Evolutionary conservation across 2,329 filamentous ascomycete genomes (phyloP).

Genomic region (Thelonectria discophora): DNA sequence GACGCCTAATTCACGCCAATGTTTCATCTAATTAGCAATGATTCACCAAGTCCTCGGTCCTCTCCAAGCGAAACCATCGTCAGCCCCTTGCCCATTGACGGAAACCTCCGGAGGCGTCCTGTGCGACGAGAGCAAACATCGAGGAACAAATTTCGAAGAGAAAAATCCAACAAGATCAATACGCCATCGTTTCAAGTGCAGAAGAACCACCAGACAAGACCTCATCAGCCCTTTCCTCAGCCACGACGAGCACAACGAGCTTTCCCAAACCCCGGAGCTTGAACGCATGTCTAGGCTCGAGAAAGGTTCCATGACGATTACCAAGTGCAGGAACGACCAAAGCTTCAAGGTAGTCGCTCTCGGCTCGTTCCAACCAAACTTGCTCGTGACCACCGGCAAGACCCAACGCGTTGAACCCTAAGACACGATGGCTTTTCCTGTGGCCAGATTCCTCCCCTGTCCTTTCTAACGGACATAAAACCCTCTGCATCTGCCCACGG

Average conservation of each 20-base stretch:
- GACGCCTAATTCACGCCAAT: background rate
- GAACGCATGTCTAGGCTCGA: conserved; percentile 14
- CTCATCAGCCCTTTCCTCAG: conserved; percentile 41
- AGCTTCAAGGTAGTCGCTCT: conserved; percentile 11
- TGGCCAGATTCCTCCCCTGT: background rate
- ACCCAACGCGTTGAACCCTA: conserved; percentile 1
- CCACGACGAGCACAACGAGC: conserved; percentile 21
- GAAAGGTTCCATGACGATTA: conserved; percentile 42
- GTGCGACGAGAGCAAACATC: background rate
- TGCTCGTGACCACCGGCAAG: background rate
- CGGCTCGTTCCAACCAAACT: conserved; percentile 12
- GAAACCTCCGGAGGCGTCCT: background rate
- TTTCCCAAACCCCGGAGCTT: conserved; percentile 23
- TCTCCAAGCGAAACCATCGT: conserved; percentile 1
- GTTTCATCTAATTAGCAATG: conserved; percentile 37
- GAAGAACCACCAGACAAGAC: conserved; percentile 30
- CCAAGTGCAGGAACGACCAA: conserved; percentile 34
- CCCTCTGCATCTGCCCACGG: conserved; percentile 30
- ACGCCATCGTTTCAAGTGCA: conserved; percentile 2
- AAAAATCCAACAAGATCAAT: background rate
- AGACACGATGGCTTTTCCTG: background rate
- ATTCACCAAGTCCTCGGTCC: conserved; percentile 29
- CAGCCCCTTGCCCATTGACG: background rate
- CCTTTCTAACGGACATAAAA: conserved; percentile 25
- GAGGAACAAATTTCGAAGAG: background rate